A percentile compares a stretch with the other conserved stretches of the same genome.
Conservation (phyloP, 192 early-diverging fungal genomes). For the Gigaspora rosea region DNA sequence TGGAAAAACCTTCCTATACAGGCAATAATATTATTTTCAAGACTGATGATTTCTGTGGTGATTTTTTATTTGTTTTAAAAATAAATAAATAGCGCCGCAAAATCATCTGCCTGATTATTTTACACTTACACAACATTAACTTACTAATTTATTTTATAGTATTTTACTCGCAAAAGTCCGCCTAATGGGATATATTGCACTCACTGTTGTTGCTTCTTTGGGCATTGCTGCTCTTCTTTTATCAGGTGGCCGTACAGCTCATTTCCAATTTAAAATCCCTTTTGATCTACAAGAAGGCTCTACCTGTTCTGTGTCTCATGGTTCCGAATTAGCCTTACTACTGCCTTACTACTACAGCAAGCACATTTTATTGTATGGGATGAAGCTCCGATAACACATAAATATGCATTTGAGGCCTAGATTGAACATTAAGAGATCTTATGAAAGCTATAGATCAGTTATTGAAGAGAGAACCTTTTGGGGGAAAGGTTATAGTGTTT, state of each 20-base stretch:
- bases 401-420: conserved; percentile 20
- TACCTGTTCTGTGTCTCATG: conserved; percentile 23
- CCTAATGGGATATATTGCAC: conserved; percentile 22
- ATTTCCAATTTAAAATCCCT: conserved; percentile 41
- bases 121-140: background rate
- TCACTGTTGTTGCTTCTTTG: conserved; percentile 39
- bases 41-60: background rate
- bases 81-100: no score
- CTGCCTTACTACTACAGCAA: conserved; percentile 12
- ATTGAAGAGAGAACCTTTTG: conserved; percentile 27
- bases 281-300: conserved; percentile 31
- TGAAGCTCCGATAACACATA: conserved; percentile 37
- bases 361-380: conserved; percentile 45
- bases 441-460: conserved; percentile 22
- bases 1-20: conserved; percentile 33
- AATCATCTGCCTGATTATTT: no score
- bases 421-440: conserved; percentile 29
- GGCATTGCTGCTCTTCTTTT: conserved; percentile 41
- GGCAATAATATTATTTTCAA: background rate
- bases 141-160: no score
- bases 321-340: conserved; percentile 4
- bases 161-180: conserved; percentile 16
- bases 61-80: background rate
- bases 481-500: conserved; percentile 31
- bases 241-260: conserved; percentile 36